A percentile compares a stretch with the other conserved stretches of the same genome.
Conservation (phyloP, 148 eudicot species). For the Rhododendron molle region DNA sequence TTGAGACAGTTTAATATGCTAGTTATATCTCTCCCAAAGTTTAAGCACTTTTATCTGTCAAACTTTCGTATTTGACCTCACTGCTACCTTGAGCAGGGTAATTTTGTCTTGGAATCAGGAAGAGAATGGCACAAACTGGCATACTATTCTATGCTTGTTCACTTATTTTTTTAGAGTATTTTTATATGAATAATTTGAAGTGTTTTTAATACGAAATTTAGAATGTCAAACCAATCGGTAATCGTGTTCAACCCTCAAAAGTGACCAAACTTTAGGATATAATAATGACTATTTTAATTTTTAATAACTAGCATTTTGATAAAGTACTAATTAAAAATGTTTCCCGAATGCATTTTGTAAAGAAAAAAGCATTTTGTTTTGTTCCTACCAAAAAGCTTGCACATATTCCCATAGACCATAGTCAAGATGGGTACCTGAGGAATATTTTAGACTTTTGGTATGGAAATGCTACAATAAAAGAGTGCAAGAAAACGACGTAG, state of each 20-base stretch:
- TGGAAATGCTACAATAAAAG: not conserved
- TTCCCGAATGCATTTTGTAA: not conserved
- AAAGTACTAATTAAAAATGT: not conserved
- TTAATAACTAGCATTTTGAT: not conserved
- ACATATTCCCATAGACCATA: not conserved
- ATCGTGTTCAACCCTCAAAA: constrained; percentile 18
- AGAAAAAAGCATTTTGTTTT: not conserved
- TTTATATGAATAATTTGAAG: not conserved
- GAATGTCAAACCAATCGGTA: constrained; percentile 3
- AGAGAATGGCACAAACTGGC: not conserved
- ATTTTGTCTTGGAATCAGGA: not conserved
- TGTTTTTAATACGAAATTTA: not conserved
- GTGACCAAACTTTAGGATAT: not conserved
- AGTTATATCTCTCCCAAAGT: not conserved
- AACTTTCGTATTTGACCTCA: not conserved
- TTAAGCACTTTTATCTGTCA: not conserved
- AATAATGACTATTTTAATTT: constrained; percentile 5
- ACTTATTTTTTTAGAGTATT: not conserved
- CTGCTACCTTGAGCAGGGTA: not conserved
- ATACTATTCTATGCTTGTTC: not conserved
- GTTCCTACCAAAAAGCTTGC: not conserved
- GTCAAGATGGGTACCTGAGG: not conserved
- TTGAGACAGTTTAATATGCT: not conserved
- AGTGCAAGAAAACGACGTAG: not conserved
- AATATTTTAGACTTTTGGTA: not conserved